These are phyloP conservation scores for Cercophora samala DNA, from an alignment of 495 filamentous ascomycete species.

Conservation along the genomic window DNA sequence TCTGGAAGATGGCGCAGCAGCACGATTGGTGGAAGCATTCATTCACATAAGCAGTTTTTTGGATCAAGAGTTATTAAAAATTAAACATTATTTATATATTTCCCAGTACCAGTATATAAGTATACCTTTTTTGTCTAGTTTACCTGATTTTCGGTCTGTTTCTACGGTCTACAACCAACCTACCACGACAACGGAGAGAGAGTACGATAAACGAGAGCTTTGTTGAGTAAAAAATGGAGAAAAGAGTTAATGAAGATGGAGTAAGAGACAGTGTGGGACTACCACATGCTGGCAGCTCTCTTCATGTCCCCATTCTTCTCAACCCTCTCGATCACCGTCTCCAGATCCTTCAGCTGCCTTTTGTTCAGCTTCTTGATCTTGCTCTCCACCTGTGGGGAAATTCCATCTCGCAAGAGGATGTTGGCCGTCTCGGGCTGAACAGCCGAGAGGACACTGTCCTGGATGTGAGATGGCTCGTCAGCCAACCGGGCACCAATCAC, in stretches of 20 bases:
- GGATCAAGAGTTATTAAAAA: neutral
- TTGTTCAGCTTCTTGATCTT: constrained; percentile 1
- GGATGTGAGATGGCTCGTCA: constrained; percentile 14
- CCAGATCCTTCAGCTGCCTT: constrained; percentile 14
- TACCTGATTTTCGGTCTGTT: neutral
- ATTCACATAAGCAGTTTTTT: neutral
- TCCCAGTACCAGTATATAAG: neutral
- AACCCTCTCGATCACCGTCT: constrained; percentile 6
- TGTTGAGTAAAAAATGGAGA: neutral
- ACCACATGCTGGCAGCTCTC: neutral
- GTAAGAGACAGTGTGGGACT: neutral
- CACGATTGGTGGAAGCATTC: neutral
- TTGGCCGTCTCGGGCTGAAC: neutral
- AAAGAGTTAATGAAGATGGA: neutral
- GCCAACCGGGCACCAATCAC: constrained; percentile 10
- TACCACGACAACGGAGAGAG: neutral
- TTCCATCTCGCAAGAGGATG: neutral
- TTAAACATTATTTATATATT: neutral
- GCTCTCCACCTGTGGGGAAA: neutral
- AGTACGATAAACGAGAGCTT: neutral
- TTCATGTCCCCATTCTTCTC: constrained; percentile 2
- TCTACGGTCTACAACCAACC: neutral
- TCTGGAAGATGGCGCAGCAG: no score
- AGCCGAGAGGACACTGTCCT: constrained; percentile 8
- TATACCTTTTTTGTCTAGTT: neutral